Percentiles rank a stretch among this genome's conserved stretches.
phyloP scores from a whole-genome alignment of 1,139 yeast species.

The Yamadazyma sp. region DNA sequence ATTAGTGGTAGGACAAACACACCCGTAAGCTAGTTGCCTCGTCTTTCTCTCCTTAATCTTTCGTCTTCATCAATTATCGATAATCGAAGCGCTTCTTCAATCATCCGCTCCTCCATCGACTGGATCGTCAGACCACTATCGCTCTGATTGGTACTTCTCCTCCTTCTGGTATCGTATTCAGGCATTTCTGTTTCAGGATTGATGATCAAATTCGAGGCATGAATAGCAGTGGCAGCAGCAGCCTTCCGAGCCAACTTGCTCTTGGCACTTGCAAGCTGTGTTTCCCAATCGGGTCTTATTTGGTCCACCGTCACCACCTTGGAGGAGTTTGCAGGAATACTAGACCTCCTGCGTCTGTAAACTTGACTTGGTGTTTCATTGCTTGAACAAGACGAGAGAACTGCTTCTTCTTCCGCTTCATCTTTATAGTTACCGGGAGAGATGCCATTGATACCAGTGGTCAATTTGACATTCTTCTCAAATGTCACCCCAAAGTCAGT shows the following conservation, averaged over 20 bases:
- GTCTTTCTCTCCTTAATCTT: constrained; percentile 20
- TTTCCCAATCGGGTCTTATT: constrained; percentile 93
- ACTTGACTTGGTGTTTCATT: constrained; percentile 7
- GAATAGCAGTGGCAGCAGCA: constrained; percentile 93
- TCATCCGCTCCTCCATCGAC: constrained; percentile 71
- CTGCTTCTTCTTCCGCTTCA: constrained; percentile 6
- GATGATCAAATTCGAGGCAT: constrained; percentile 69
- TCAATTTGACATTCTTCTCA: constrained; percentile 55
- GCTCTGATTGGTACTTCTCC: constrained; percentile 13
- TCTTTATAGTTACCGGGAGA: constrained; percentile 33
- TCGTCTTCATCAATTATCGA: constrained; percentile 71
- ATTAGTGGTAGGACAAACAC: no score
- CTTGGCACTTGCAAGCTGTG: constrained; percentile 67
- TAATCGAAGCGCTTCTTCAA: constrained; percentile 77
- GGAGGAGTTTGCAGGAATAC: constrained; percentile 60
- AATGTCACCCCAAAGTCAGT: constrained; percentile 84
- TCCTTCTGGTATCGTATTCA: constrained; percentile 20
- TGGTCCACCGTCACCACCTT: constrained; percentile 74
- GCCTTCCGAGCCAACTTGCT: constrained; percentile 78
- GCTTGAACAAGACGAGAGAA: constrained; percentile 6
- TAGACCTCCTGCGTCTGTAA: constrained; percentile 29
- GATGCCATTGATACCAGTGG: constrained; percentile 55
- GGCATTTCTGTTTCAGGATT: constrained; percentile 23
- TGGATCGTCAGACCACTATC: constrained; percentile 14
- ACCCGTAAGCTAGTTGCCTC: no score